Conservation (phyloP, 495 filamentous ascomycete species). For the Thermothielavioides terrestris region DNA sequence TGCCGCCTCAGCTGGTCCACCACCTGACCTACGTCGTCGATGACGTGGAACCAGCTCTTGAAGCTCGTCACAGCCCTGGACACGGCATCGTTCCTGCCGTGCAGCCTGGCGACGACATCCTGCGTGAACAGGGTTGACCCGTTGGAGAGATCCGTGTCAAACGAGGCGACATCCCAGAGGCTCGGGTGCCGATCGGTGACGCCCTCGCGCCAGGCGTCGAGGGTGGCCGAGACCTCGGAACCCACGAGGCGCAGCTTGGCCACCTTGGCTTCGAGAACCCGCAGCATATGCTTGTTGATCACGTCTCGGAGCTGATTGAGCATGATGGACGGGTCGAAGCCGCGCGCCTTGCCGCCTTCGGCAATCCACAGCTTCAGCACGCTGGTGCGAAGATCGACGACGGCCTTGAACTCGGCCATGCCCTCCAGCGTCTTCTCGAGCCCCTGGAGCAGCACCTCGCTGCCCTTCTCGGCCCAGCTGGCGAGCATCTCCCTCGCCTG, state of each 20-base stretch:
- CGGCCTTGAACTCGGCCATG: constrained; percentile 52
- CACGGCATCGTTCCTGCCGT: constrained; percentile 61
- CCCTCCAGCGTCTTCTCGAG: constrained; percentile 47
- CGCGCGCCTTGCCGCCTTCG: constrained; percentile 42
- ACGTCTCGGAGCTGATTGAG: constrained; percentile 58
- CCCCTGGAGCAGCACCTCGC: constrained; percentile 52
- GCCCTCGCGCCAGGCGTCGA: constrained; percentile 46
- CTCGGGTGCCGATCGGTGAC: constrained; percentile 39
- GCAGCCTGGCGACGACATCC: constrained; percentile 36
- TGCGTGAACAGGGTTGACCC: constrained; percentile 37
- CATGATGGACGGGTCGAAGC: constrained; percentile 51
- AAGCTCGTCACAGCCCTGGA: constrained; percentile 52
- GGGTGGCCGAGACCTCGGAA: constrained; percentile 42
- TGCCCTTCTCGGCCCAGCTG: constrained; percentile 66
- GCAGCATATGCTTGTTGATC: constrained; percentile 55
- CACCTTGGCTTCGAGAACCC: constrained; percentile 51
- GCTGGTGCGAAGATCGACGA: constrained; percentile 60
- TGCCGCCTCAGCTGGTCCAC: constrained; percentile 58
- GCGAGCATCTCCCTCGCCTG: constrained; percentile 58
- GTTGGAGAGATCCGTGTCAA: constrained; percentile 36
- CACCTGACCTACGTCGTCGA: constrained; percentile 50
- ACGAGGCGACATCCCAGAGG: constrained; percentile 54
- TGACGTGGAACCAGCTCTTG: constrained; percentile 55
- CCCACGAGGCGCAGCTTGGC: constrained; percentile 50
- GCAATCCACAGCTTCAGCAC: constrained; percentile 68